Evolutionary conservation across 1,139 yeast genomes (phyloP), one percentile per base, ranked within the genome.

Genomic region (Blastobotrys arbuscula): DNA sequence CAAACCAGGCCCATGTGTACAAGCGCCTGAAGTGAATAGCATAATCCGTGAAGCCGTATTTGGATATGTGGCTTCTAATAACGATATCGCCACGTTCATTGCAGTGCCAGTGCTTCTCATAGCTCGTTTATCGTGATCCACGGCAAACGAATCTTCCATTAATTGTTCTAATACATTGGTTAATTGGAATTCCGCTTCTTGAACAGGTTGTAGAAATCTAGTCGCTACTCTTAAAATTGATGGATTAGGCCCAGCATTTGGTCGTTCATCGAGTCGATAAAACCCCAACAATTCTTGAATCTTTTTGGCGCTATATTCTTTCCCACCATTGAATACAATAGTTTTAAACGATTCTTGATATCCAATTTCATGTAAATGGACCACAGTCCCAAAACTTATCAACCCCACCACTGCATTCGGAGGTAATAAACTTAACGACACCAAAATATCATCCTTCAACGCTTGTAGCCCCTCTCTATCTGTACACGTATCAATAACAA

Each of bases 1-100:
- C 67, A 83, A 70, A 59, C 97, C 97, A 8, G 97, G 96, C 42
- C 82, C 84, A 57, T 83, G 76, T 39, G 97, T 90, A 64, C 95
- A 81, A 39, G 96, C 95, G 51, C 97, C 97, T 45, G 92, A 90
- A 44, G 77, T 60, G 56, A 84, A 83, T 36, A 80, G 68, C 64
- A 83, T 65, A 12, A 83, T 63, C 52, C 83, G 79, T 0, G 85
- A 80, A 0, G 88, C 88, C 10, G 77, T 69, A 45, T 70, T 70
- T 8, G 76, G 71, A 48, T 65, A 72, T 3, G 75, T 60, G 1
- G 77, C 68, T 47, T 74, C 75, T 31, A 83, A 61, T 10, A 84
- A 59, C 41, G 75, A 69, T 1, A 77, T 62, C 0, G 87, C 84
- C n/a, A 83, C 67, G 54, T 79, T 78, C 30, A 84, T 57, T 2